A percentile compares a stretch with the other conserved stretches of the same genome.
phyloP scores from a whole-genome alignment of 768 basidiomycete genomes.

The Kwoniella mangroviensis region DNA sequence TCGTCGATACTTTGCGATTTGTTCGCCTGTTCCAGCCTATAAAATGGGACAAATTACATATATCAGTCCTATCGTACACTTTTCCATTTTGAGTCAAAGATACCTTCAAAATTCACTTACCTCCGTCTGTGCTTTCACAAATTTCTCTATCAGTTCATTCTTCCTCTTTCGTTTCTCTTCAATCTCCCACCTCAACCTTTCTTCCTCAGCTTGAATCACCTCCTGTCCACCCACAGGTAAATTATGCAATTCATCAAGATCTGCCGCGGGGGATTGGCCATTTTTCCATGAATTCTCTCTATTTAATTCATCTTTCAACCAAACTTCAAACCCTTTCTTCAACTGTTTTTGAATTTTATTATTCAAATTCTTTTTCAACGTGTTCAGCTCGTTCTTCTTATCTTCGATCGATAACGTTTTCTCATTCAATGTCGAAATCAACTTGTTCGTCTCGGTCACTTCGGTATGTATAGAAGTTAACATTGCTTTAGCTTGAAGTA shows the following conservation, averaged over 20 bases:
- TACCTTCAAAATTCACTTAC: constrained; percentile 29
- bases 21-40: constrained; percentile 78
- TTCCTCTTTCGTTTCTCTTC: constrained; percentile 70
- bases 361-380: constrained; percentile 70
- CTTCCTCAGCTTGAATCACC: constrained; percentile 55
- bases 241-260: constrained; percentile 53
- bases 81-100: not conserved
- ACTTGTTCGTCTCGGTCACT: constrained; percentile 69
- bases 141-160: constrained; percentile 72
- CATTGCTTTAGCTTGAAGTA: constrained; percentile 83
- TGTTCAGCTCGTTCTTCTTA: constrained; percentile 53
- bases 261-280: constrained; percentile 28
- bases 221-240: constrained; percentile 60
- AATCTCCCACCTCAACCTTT: constrained; percentile 69
- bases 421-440: constrained; percentile 57
- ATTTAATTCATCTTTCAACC: constrained; percentile 81
- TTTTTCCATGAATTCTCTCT: constrained; percentile 71
- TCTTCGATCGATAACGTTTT: constrained; percentile 42
- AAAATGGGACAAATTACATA: not conserved
- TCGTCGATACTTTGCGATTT: constrained; percentile 85
- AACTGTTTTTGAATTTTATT: constrained; percentile 81
- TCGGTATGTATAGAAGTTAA: constrained; percentile 86
- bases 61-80: constrained; percentile 4
- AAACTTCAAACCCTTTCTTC: constrained; percentile 88
- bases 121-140: constrained; percentile 82